These are phyloP conservation scores for Delphinella strobiligena DNA, from an alignment of 2,329 filamentous ascomycete species.

Conservation along the genomic window DNA sequence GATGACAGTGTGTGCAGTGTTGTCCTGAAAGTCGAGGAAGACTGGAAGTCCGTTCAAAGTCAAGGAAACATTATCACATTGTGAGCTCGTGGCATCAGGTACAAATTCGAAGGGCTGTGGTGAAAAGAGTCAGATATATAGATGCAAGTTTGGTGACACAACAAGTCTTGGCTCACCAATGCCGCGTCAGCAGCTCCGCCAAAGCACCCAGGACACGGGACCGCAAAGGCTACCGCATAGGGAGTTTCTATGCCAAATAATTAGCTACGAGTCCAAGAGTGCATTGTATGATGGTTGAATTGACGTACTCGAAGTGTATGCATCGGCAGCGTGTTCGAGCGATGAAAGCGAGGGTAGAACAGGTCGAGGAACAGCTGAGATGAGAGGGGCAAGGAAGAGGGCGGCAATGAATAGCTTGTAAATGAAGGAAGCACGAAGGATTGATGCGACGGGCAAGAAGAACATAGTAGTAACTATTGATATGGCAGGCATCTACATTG, in stretches of 20 bases:
- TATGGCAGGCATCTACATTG: not conserved
- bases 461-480: not conserved
- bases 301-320: constrained; percentile 1
- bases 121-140: constrained; percentile 6
- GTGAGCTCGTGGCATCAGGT: not conserved
- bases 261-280: too few relatives aligned
- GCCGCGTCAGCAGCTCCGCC: constrained; percentile 11
- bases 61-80: constrained; percentile 3
- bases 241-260: constrained; percentile 4
- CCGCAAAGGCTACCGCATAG: constrained; percentile 7
- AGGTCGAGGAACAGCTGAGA: constrained; percentile 7
- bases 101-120: constrained; percentile 7
- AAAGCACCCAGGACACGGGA: constrained; percentile 10
- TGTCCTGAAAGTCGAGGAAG: not conserved
- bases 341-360: constrained; percentile 5
- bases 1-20: not conserved
- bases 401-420: constrained; percentile 4
- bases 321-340: not conserved
- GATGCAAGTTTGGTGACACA: constrained; percentile 4
- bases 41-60: constrained; percentile 5
- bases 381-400: constrained; percentile 3
- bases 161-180: constrained; percentile 8
- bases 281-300: not conserved
- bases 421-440: constrained; percentile 5
- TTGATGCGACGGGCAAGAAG: not conserved